These are phyloP conservation scores for Malus fusca DNA, from an alignment of 306 rosid genomes.

Conservation along the genomic window DNA sequence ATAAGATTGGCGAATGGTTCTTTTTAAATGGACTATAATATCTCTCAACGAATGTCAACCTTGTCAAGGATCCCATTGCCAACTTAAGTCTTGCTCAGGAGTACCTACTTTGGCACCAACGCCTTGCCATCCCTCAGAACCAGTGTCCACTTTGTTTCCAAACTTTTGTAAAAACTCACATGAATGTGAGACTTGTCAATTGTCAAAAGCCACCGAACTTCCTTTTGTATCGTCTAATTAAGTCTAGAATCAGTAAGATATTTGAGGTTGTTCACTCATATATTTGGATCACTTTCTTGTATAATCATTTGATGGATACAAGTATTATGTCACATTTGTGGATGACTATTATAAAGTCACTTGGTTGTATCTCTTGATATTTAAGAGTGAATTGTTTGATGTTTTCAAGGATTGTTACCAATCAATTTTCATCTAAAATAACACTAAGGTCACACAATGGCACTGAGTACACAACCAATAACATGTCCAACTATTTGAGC, in stretches of 20 bases:
- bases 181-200: too few species aligned
- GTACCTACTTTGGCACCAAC: too few species aligned
- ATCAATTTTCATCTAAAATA: background rate
- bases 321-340: background rate
- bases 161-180: too few species aligned
- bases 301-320: background rate
- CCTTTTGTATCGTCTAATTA: background rate
- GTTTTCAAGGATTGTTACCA: background rate
- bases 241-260: too few species aligned
- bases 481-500: background rate
- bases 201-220: background rate
- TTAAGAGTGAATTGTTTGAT: background rate
- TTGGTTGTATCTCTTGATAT: background rate
- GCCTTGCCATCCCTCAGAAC: too few species aligned
- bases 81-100: too few species aligned
- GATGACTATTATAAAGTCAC: background rate
- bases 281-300: background rate
- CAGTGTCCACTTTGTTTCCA: too few species aligned
- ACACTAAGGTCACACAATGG: too few species aligned
- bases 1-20: too few species aligned
- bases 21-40: too few species aligned
- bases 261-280: background rate
- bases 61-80: too few species aligned
- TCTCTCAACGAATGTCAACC: too few species aligned
- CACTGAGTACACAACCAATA: background rate